These are phyloP conservation scores for Ophiostoma ulmi DNA, from an alignment of 2,329 filamentous ascomycete genomes.

Conservation along the genomic window DNA sequence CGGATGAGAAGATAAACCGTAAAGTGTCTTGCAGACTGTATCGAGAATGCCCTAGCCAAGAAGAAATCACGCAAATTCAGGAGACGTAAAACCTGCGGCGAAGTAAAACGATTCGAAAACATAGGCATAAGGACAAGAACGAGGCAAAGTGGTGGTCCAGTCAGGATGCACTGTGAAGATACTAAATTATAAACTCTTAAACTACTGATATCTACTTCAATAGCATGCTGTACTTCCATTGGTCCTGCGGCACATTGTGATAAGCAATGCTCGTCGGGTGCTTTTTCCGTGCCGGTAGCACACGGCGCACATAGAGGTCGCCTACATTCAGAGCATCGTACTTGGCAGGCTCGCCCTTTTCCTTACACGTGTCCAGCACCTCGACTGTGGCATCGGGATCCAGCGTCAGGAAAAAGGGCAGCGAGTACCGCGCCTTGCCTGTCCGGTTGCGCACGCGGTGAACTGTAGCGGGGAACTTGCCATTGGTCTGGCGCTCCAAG, in stretches of 20 bases:
- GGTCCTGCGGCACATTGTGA: constrained; percentile 13
- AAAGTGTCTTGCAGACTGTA: neutral
- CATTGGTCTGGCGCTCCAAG: constrained; percentile 47
- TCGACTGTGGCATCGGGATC: constrained; percentile 37
- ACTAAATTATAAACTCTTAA: neutral
- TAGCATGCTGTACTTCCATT: constrained; percentile 15
- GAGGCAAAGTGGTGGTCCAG: neutral
- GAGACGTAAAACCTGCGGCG: neutral
- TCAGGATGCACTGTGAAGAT: neutral
- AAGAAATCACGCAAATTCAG: neutral
- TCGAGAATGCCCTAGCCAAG: neutral
- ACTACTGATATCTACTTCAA: neutral
- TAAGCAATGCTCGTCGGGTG: constrained; percentile 19
- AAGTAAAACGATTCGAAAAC: neutral
- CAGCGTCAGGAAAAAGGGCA: constrained; percentile 53
- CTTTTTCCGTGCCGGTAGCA: constrained; percentile 15
- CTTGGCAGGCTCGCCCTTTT: neutral
- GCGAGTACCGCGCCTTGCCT: constrained; percentile 43
- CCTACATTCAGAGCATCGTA: constrained; percentile 12
- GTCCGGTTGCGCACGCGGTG: constrained; percentile 47
- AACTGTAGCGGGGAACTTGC: constrained; percentile 44
- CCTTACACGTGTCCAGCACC: neutral
- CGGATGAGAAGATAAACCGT: neutral
- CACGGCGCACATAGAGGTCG: constrained; percentile 2
- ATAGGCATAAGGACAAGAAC: neutral